A percentile compares a stretch with the other conserved stretches of the same genome.
Evolutionary conservation across 2,329 filamentous ascomycete genomes (phyloP).

Genomic region (Phyllosticta citriasiana): DNA sequence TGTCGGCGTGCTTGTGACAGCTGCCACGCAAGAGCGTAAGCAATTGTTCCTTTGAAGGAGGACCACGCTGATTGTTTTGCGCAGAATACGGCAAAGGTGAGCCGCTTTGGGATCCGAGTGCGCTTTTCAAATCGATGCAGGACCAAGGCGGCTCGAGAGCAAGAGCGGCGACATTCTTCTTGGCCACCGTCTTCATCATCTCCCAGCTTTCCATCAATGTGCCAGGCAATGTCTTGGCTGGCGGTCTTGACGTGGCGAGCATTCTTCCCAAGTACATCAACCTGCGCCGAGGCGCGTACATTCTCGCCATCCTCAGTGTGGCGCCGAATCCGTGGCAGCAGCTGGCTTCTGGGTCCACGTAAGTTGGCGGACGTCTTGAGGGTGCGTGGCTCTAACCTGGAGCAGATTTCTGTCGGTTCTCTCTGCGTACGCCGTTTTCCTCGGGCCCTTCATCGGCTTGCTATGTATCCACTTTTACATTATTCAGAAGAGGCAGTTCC

Average conservation of each 20-base stretch:
- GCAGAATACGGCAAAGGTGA: slow-evolving; percentile 17
- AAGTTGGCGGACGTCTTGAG: background rate
- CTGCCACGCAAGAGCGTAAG: slow-evolving; percentile 28
- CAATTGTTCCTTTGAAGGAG: background rate
- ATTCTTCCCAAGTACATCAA: slow-evolving; percentile 1
- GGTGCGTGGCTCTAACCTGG: background rate
- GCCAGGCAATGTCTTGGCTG: slow-evolving; percentile 2
- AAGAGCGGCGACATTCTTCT: background rate
- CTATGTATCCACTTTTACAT: slow-evolving; percentile 8
- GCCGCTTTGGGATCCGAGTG: slow-evolving; percentile 29
- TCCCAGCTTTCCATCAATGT: slow-evolving; percentile 12
- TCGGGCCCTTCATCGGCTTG: slow-evolving; percentile 18
- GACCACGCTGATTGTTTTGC: background rate
- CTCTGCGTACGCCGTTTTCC: slow-evolving; percentile 18
- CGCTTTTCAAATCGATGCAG: slow-evolving; percentile 15
- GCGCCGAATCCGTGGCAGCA: slow-evolving; percentile 12
- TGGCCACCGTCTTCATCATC: background rate
- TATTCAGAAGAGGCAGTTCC: slow-evolving; percentile 14
- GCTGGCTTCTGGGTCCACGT: slow-evolving; percentile 15
- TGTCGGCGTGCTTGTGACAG: slow-evolving; percentile 33
- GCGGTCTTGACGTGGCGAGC: background rate
- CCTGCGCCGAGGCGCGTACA: slow-evolving; percentile 20
- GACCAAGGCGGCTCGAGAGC: slow-evolving; percentile 15
- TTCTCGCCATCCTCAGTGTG: slow-evolving; percentile 25
- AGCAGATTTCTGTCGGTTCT: slow-evolving; percentile 22